These are phyloP conservation scores for Spergularia bocconei DNA, from an alignment of 148 eudicot species.

Conservation along the genomic window DNA sequence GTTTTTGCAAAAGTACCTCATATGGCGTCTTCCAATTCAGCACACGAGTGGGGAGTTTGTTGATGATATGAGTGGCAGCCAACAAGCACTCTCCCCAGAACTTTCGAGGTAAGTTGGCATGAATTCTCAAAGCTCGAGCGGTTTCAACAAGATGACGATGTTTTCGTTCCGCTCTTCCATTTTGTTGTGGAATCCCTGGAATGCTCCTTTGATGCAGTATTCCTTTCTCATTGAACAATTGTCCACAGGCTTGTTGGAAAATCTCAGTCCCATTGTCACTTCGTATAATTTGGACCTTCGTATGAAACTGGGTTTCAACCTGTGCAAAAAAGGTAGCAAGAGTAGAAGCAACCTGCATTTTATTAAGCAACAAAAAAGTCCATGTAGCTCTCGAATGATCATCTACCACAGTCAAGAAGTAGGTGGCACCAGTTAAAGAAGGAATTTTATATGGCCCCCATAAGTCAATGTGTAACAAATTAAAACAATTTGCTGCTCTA, in stretches of 20 bases:
- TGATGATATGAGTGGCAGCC: neutral
- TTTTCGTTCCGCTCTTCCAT: constrained; percentile 2
- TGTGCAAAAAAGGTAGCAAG: too few relatives aligned
- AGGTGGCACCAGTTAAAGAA: too few relatives aligned
- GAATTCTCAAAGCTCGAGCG: neutral
- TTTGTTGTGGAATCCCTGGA: neutral
- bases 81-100: neutral
- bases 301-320: too few relatives aligned
- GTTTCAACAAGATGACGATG: neutral
- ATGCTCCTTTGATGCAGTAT: neutral
- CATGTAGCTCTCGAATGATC: too few relatives aligned
- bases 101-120: neutral
- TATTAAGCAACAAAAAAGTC: too few relatives aligned
- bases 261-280: constrained; percentile 1
- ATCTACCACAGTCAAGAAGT: too few relatives aligned
- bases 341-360: too few relatives aligned
- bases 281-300: too few relatives aligned
- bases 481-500: too few relatives aligned
- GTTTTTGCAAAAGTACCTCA: neutral
- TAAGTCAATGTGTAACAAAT: too few relatives aligned
- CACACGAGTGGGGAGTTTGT: neutral
- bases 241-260: neutral
- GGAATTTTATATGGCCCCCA: too few relatives aligned
- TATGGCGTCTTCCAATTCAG: neutral
- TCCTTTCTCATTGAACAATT: neutral